phyloP scores from a whole-genome alignment of 179 eudicot genomes.

The Beta lomatogona region DNA sequence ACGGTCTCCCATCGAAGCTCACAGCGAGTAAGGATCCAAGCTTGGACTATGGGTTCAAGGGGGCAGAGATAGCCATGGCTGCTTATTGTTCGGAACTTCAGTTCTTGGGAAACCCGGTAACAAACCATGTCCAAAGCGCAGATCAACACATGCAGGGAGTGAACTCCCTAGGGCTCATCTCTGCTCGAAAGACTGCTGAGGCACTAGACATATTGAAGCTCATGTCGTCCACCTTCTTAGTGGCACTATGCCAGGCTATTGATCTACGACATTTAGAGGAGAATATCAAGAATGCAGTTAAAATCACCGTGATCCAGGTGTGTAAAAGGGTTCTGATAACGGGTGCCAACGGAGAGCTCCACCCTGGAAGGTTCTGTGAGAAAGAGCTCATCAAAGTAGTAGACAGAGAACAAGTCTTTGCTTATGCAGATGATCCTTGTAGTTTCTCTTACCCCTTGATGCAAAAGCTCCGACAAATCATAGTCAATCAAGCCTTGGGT shows the following conservation, averaged over 20 bases:
- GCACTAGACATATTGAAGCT: slow-evolving; percentile 55
- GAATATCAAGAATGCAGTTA: slow-evolving; percentile 45
- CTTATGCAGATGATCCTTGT: slow-evolving; percentile 62
- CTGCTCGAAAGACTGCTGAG: slow-evolving; percentile 56
- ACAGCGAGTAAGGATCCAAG: slow-evolving; percentile 57
- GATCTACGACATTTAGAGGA: slow-evolving; percentile 60
- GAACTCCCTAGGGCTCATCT: slow-evolving; percentile 56
- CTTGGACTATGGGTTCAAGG: slow-evolving; percentile 56
- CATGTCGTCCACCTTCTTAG: slow-evolving; percentile 58
- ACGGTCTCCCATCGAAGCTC: slow-evolving; percentile 60
- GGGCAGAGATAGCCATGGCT: slow-evolving; percentile 66
- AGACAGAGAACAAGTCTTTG: slow-evolving; percentile 52
- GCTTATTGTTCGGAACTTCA: slow-evolving; percentile 59
- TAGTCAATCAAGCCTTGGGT: slow-evolving; percentile 59
- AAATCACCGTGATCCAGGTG: slow-evolving; percentile 46
- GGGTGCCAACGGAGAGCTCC: slow-evolving; percentile 47
- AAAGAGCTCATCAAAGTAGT: slow-evolving; percentile 50
- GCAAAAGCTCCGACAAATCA: slow-evolving; percentile 61
- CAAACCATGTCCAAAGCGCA: slow-evolving; percentile 66
- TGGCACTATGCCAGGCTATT: slow-evolving; percentile 59
- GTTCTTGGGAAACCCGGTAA: slow-evolving; percentile 52
- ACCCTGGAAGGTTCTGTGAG: slow-evolving; percentile 54
- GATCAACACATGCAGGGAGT: slow-evolving; percentile 70
- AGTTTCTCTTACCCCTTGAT: slow-evolving; percentile 53
- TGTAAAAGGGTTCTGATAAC: slow-evolving; percentile 42